Evolutionary conservation across 768 basidiomycete species (phyloP), one percentile per base, ranked within the genome.

Genomic region (Chalciporus sphaerocephalus): DNA sequence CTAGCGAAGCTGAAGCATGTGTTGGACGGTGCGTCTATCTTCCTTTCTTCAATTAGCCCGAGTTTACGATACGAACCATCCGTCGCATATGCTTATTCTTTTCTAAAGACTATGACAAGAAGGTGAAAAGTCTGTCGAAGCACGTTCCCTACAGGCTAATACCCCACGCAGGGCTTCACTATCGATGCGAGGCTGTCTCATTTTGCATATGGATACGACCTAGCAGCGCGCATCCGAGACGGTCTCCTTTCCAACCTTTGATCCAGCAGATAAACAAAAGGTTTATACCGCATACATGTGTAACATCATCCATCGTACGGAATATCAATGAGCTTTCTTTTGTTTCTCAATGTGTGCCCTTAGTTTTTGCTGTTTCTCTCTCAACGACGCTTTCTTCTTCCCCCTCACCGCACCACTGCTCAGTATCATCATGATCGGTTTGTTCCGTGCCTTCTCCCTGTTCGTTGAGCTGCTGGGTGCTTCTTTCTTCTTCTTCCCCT

Each of bases 351-450:
- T 87, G 62, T 91, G 89, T 48, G 80, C 81, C 41, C 88, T 69
- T 54, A 91, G 59, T 63, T 80, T 83, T 56, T 76, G 81, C 64
- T 92, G 90, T 65, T 92, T 92, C 49, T 92, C 85, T 54, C 81
- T 73, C 56, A 92, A 64, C 1, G 83, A 86, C 18, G 82, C 83
- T 69, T 86, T 89, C 71, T 88, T 91, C 72, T 92, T 92, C 1
- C 87, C 74, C 52, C 74, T 73, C n/a, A 92, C 87, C 2, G 82
- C 80, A 1, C 76, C 76, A 47, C 86, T 89, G 40, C 83, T 75
- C 51, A 92, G 69, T 43, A 91, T 83, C 90, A 92, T 92, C 93
- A 95, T 94, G 54, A 95, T 78, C 20, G 93, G 93, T 66, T 97
- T 96, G 65, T 94, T 93, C 62, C 87, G 79, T 30, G 83, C 80